Conservation (phyloP, 106 monocot species). For the Vanilla planifolia region DNA sequence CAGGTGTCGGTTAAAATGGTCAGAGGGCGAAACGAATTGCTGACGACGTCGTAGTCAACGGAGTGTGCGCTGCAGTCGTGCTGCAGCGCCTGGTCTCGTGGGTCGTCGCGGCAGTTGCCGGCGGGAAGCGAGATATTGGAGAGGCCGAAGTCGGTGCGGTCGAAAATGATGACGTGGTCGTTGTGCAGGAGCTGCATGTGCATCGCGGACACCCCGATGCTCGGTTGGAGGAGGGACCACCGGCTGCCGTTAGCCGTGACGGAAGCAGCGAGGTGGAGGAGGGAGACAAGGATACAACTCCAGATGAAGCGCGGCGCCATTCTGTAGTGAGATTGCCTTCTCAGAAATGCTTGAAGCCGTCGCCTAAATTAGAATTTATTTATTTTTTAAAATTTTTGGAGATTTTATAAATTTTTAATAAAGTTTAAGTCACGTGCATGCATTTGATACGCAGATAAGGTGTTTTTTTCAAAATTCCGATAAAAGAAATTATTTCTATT, state of each 20-base stretch:
- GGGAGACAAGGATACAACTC: too few species aligned
- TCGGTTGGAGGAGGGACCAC: slow-evolving; percentile 17
- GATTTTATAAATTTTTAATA: too few species aligned
- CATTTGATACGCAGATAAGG: too few species aligned
- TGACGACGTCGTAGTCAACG: slow-evolving; percentile 13
- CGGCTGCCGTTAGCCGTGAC: not conserved
- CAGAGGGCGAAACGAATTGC: slow-evolving; percentile 17
- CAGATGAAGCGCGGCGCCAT: too few species aligned
- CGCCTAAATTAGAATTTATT: too few species aligned
- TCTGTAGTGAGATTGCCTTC: too few species aligned
- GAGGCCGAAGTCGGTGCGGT: slow-evolving; percentile 31
- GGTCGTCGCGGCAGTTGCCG: slow-evolving; percentile 21
- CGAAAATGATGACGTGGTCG: slow-evolving; percentile 28
- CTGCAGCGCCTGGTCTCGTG: slow-evolving; percentile 5
- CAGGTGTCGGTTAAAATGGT: slow-evolving; percentile 26
- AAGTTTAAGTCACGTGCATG: too few species aligned
- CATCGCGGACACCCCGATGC: slow-evolving; percentile 29
- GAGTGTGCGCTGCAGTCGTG: slow-evolving; percentile 30
- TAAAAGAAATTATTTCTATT: too few species aligned
- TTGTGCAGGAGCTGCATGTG: slow-evolving; percentile 33
- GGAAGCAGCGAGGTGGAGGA: not conserved
- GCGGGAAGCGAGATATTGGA: slow-evolving; percentile 25
- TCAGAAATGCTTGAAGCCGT: too few species aligned
- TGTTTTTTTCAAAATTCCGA: too few species aligned
- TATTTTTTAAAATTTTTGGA: too few species aligned